Base-by-base conservation (phyloP, 305 asterid species). In the Fraxinus baroniana region DNA sequence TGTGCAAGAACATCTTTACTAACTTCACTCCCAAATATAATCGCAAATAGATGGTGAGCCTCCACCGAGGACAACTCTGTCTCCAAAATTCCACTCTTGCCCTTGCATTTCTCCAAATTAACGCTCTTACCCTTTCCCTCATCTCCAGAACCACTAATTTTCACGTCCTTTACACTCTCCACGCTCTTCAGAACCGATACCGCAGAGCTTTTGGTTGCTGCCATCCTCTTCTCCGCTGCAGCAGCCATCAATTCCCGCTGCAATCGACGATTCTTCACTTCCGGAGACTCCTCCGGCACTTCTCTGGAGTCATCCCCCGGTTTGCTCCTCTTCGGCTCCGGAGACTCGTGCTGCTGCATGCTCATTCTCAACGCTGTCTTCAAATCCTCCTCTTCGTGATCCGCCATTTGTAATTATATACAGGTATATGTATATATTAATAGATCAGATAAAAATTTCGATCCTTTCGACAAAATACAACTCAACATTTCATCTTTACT, bases 241-340 rank as follows among this genome's bases (percentile, higher is more conserved):
- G 97, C 93, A 20, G 99, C 99, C 99, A 90, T 95, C 77, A 94
- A 86, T 85, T 94, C 99, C 84, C 97, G 88, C 93, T 93, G 97
- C 49, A 66, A 71, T 55, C 89, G 83, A 10, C 97, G 86, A 77
- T 82, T 85, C 82, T 81, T 84, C 81, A 39, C 89, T 85, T 90
- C 97, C 33, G 84, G 88, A 12, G 92, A 86, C 88, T 90, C 95
- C 84, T 84, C 93, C 86, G 74, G 68, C 68, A 57, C 90, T 22
- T 37, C 86, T 28, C 66, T 91, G 39, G 89, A 72, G 66, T 81
- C 84, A 82, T 93, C 97, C 84, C 89, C 87, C 15, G 97, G 91
- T 83, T 89, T 94, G 84, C 98, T 94, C 91, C 98, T 85, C 91
- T 95, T 95, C 30, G 96, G 94, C 89, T 92, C 99, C 49, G 98